These are phyloP conservation scores for Polyporus tsugae DNA, from an alignment of 1,284 basidiomycete genomes.

Conservation along the genomic window DNA sequence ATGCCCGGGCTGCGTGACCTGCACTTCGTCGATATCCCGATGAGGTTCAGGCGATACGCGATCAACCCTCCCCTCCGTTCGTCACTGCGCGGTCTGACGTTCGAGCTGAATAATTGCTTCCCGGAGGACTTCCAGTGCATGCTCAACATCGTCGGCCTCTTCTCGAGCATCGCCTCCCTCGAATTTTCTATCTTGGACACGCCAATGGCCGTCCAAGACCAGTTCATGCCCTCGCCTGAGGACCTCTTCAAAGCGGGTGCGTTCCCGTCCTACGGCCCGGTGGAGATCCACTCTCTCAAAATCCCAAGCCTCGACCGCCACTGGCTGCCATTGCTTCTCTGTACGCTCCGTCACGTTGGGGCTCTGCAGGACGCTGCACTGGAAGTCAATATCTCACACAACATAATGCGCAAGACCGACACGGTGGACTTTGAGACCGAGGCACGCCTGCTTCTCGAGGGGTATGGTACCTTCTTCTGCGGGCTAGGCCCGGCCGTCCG, in stretches of 20 bases:
- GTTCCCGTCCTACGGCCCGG: not conserved
- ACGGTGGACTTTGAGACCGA: not conserved
- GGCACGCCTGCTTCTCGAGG: not conserved
- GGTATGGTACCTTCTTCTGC: conserved; percentile 1
- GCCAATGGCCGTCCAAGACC: not conserved
- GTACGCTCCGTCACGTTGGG: not conserved
- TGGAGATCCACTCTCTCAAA: not conserved
- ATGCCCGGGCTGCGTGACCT: not conserved
- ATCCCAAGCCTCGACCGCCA: not conserved
- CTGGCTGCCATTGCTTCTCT: conserved; percentile 3
- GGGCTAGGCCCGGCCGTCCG: not conserved
- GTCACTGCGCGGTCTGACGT: not conserved
- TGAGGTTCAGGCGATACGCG: not conserved
- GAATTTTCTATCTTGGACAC: not conserved
- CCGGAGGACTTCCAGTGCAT: conserved; percentile 8
- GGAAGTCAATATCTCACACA: not conserved
- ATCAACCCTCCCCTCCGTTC: not conserved
- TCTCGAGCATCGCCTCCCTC: not conserved
- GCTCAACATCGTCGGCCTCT: conserved; percentile 8
- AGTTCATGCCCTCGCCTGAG: not conserved
- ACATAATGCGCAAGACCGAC: not conserved
- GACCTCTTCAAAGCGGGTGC: not conserved
- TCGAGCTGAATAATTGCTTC: not conserved
- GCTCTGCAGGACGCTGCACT: not conserved
- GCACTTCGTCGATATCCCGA: not conserved